Evolutionary conservation across 176 grass and related monocot genomes (phyloP).

Genomic region (Carex cristatella): DNA sequence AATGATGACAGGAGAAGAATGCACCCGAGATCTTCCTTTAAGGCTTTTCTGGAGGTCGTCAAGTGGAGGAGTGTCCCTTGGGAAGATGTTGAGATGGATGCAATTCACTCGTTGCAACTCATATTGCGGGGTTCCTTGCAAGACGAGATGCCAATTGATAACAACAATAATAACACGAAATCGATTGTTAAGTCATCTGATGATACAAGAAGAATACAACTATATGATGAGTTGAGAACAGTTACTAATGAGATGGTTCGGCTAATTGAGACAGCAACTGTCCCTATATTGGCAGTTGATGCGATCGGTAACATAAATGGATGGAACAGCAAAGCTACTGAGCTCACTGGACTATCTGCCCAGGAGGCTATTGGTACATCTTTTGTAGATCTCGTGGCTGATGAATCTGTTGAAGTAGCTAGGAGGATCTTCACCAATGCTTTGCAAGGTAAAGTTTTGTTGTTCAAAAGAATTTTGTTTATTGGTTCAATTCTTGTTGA

Average conservation of each 20-base stretch:
- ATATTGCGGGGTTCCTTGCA: constrained; percentile 76
- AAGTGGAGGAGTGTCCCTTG: constrained; percentile 92
- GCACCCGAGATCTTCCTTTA: constrained; percentile 93
- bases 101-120: constrained; percentile 94
- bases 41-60: constrained; percentile 91
- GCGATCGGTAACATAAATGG: constrained; percentile 64
- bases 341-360: constrained; percentile 70
- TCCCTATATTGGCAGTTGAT: constrained; percentile 86
- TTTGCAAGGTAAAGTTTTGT: constrained; percentile 49
- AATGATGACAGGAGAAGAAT: constrained; percentile 65
- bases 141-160: constrained; percentile 40
- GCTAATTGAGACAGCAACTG: constrained; percentile 86
- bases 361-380: constrained; percentile 73
- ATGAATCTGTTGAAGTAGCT: constrained; percentile 76
- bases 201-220: constrained; percentile 66
- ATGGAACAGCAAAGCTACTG: constrained; percentile 82
- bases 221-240: constrained; percentile 63
- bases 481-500: neutral
- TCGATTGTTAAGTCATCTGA: constrained; percentile 62
- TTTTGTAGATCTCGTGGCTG: constrained; percentile 57
- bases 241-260: constrained; percentile 93
- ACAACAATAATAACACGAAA: constrained; percentile 39
- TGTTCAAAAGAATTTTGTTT: neutral
- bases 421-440: constrained; percentile 54
- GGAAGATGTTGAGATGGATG: constrained; percentile 99